phyloP scores from a whole-genome alignment of 2,329 filamentous ascomycete genomes.

The Aspergillus fijiensis region DNA sequence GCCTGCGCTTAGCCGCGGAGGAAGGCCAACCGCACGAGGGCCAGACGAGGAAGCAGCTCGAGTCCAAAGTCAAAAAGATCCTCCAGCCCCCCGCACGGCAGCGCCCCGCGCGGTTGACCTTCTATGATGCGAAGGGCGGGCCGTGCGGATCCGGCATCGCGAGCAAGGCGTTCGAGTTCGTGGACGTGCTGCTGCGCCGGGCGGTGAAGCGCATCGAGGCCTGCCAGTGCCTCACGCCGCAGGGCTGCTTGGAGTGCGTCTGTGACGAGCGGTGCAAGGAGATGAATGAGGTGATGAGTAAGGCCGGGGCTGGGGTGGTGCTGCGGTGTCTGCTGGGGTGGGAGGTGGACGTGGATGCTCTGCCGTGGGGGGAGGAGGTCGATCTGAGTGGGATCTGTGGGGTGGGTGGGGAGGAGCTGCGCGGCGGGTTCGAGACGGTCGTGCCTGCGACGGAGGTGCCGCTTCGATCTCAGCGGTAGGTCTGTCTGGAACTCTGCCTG shows the following conservation, averaged over 20 bases:
- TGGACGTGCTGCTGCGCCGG: conserved; percentile 73
- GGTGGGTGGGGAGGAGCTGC: conserved; percentile 63
- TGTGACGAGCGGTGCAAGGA: conserved; percentile 81
- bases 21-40: conserved; percentile 5
- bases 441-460: conserved; percentile 68
- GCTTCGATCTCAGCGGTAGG: conserved; percentile 14
- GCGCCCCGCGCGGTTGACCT: conserved; percentile 81
- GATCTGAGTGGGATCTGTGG: conserved; percentile 64
- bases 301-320: conserved; percentile 80
- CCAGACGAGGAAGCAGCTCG: background rate
- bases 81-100: conserved; percentile 58
- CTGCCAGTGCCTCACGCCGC: conserved; percentile 65
- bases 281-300: conserved; percentile 89
- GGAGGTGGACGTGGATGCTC: conserved; percentile 76
- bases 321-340: conserved; percentile 71
- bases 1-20: conserved; percentile 29
- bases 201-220: conserved; percentile 73
- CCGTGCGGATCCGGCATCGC: conserved; percentile 80
- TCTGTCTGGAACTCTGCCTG: no score
- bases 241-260: conserved; percentile 88
- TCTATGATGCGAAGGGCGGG: conserved; percentile 94
- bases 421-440: conserved; percentile 78
- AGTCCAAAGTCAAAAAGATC: conserved; percentile 9
- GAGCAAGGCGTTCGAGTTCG: conserved; percentile 89
- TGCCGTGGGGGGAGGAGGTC: conserved; percentile 83